A percentile compares a stretch with the other conserved stretches of the same genome.
Evolutionary conservation across 768 basidiomycete genomes (phyloP).

Genomic region (Leucocoprinus sp.): DNA sequence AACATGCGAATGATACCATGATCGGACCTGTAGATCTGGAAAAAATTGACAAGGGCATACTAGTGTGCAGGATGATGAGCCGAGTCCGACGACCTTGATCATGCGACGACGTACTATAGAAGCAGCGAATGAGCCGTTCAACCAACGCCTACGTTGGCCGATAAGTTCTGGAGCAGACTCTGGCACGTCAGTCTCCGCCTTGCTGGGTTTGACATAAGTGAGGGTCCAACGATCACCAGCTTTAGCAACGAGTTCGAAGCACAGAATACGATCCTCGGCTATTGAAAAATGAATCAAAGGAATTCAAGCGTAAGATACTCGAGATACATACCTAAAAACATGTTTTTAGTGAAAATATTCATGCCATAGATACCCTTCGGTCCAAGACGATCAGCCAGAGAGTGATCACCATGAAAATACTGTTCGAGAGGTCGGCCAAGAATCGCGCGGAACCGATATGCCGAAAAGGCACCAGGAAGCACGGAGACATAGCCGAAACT

Average conservation of each 20-base stretch:
- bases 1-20: constrained; percentile 92
- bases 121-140: constrained; percentile 94
- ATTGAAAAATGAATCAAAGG: constrained; percentile 5
- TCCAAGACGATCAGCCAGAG: constrained; percentile 85
- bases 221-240: constrained; percentile 81
- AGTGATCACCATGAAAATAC: constrained; percentile 84
- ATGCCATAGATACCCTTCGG: constrained; percentile 92
- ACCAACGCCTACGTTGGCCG: constrained; percentile 91
- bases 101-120: constrained; percentile 57
- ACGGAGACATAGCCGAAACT: constrained; percentile 95
- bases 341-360: constrained; percentile 95
- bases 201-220: constrained; percentile 87
- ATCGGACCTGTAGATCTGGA: constrained; percentile 75
- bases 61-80: too few relatives aligned
- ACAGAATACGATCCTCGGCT: constrained; percentile 95
- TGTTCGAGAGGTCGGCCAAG: constrained; percentile 81
- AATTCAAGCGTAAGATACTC: background rate
- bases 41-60: constrained; percentile 93
- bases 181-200: constrained; percentile 95
- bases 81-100: too few relatives aligned
- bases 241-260: constrained; percentile 95
- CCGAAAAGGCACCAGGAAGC: constrained; percentile 93
- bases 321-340: constrained; percentile 35
- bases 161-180: constrained; percentile 90
- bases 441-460: constrained; percentile 91